Evolutionary conservation across 352 stramenopile genomes (phyloP), one percentile per base, ranked within the genome.

Genomic region (Detonula confervacea): DNA sequence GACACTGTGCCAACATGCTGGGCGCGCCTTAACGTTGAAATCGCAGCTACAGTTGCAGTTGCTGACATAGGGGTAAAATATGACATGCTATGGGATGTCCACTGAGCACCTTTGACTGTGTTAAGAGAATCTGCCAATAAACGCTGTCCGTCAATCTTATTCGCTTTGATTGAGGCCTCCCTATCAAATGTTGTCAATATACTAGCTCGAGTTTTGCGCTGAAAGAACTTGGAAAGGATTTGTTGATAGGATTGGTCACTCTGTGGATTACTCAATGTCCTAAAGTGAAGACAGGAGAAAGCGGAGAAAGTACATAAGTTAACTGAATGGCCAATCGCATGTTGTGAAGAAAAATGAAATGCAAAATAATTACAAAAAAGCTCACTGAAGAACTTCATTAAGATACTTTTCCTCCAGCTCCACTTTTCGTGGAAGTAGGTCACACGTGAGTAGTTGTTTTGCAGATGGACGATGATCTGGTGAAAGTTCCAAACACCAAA

Each of bases 341-440:
- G n/a, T n/a, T n/a, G n/a, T n/a, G 18, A 24, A 54, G 20, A 24
- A 24, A 54, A 22, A n/a, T 54, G 14, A 54, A 24, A 24, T 5
- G 20, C 44, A 54, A 54, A 54, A n/a, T n/a, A n/a, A n/a, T n/a
- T n/a, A n/a, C n/a, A n/a, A n/a, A n/a, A n/a, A n/a, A n/a, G n/a
- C n/a, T n/a, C n/a, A 5, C 18, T 90, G 74, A 25, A 93, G 72
- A 20, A 89, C 88, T 72, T 93, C 88, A 79, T 88, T 33, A 27
- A 90, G 55, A 65, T 93, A 93, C 12, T 54, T 66, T 42, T 87
- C 65, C 51, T 93, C 86, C 22, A 92, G 35, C 59, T 93, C 88
- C 30, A 92, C 86, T 62, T 90, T 90, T 68, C 82, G 60, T 42
- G 88, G 88, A 6, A 93, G 57, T 2, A 93, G 69, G 44, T 87